phyloP scores from a whole-genome alignment of 2,329 filamentous ascomycete genomes.

The Colletotrichum cuscutae region DNA sequence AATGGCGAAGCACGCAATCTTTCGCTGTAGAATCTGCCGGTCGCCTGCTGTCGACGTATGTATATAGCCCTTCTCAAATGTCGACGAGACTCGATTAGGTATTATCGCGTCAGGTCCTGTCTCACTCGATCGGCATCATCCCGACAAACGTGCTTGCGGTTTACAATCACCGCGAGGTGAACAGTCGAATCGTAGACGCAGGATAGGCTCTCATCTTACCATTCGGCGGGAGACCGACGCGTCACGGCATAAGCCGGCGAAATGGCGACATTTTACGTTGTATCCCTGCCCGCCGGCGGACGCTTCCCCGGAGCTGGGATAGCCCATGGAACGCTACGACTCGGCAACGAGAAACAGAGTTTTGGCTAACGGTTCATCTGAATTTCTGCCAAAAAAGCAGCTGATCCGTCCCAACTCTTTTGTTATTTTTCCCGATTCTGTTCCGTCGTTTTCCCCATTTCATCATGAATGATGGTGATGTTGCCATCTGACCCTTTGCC shows the following conservation, averaged over 20 bases:
- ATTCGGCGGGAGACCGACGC: neutral
- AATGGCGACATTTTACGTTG: constrained; percentile 17
- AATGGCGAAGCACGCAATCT: constrained; percentile 1
- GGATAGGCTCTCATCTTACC: neutral
- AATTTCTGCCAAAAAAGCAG: neutral
- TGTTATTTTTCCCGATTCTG: neutral
- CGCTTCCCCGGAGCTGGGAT: neutral
- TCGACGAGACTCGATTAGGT: neutral
- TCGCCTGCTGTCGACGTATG: neutral
- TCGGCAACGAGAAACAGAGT: neutral
- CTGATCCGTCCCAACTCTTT: neutral
- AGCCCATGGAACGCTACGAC: neutral
- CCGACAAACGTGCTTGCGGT: neutral
- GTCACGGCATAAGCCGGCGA: neutral
- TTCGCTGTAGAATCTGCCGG: too few relatives aligned
- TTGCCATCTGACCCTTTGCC: neutral
- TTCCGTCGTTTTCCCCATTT: neutral
- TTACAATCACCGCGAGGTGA: neutral
- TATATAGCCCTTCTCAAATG: neutral
- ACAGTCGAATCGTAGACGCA: neutral
- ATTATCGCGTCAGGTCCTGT: neutral
- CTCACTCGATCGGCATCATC: neutral
- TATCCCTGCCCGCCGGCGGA: neutral
- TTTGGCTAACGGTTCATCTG: constrained; percentile 3
- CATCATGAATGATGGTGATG: constrained; percentile 9